phyloP scores from a whole-genome alignment of 2,329 filamentous ascomycete species.

The Dactylella cylindrospora region DNA sequence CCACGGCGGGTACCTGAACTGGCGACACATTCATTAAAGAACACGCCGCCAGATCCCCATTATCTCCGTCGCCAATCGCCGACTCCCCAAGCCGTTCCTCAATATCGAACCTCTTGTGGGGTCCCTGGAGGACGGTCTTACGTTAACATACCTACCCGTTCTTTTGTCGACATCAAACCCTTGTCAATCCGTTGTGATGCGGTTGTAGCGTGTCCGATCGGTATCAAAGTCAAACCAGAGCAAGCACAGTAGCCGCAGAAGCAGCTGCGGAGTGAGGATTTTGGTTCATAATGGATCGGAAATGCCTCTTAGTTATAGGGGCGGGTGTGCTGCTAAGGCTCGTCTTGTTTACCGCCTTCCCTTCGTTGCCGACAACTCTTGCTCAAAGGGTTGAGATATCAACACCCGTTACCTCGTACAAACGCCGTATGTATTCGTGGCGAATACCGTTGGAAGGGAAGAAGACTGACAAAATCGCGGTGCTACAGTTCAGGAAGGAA shows the following conservation, averaged over 20 bases:
- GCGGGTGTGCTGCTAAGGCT: constrained; percentile 77
- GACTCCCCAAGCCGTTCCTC: constrained; percentile 3
- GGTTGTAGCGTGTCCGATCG: constrained; percentile 28
- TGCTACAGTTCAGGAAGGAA: constrained; percentile 79
- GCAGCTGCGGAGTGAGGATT: neutral
- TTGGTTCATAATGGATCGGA: constrained; percentile 45
- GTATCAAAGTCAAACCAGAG: constrained; percentile 1
- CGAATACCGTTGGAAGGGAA: neutral
- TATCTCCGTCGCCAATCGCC: constrained; percentile 26
- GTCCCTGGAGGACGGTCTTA: no score
- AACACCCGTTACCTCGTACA: constrained; percentile 96
- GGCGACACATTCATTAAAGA: neutral
- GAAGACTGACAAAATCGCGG: constrained; percentile 29
- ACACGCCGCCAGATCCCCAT: constrained; percentile 3
- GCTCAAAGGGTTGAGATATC: constrained; percentile 94
- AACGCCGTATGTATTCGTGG: constrained; percentile 69
- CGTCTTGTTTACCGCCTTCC: constrained; percentile 76
- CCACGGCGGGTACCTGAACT: neutral
- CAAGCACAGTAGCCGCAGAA: constrained; percentile 1
- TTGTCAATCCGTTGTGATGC: constrained; percentile 14
- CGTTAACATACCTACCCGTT: no score
- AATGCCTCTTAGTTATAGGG: constrained; percentile 61
- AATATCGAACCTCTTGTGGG: neutral
- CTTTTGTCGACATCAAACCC: constrained; percentile 3
- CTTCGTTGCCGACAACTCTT: constrained; percentile 77